Base-by-base conservation (phyloP, 345 rosid genomes). In the Physaria fendleri region DNA sequence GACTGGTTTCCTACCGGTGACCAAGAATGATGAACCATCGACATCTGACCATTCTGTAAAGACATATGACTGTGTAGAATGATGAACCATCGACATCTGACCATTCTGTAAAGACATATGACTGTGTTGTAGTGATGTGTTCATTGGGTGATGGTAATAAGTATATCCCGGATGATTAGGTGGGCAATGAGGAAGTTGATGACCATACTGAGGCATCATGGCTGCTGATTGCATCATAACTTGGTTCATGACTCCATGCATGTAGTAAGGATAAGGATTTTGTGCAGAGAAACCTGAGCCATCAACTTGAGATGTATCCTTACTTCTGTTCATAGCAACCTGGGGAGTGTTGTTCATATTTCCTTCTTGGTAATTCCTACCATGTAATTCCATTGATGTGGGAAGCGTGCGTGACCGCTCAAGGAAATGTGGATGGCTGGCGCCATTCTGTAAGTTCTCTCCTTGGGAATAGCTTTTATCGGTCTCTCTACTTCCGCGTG, bases 191-290 rank as follows among this genome's bases (percentile, higher is more conserved):
- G 71, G 79, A 71, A 73, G 71, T 65, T 79, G 80, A 67, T 82
- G 90, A 84, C 81, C 82, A 71, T 82, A 85, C 11, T 78, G 92
- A 62, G 95, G 71, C 20, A 79, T 47, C 72, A 87, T 73, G 39
- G 78, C 66, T 22, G 95, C 75, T 54, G 95, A 74, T 5, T 82
- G 83, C 79, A 83, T 70, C 74, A 79, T 71, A 50, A 80, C 87
- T 79, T 86, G 95, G 79, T 84, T 83, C 63, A 84, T 43, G 39
- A 70, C 89, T 39, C 97, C 94, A 1, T 90, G 67, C 86, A 89
- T 77, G 55, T 75, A 86, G 75, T 75, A 85, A 23, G 88, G 89
- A 69, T 84, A 85, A 4, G 72, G 45, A 73, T 69, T 73, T 46
- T 83, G 88, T 11, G 75, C 40, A 16, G 79, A 62, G 37, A 85